Evolutionary conservation across 805 yeast species (phyloP).

Genomic region (Nakazawaea siamensis): DNA sequence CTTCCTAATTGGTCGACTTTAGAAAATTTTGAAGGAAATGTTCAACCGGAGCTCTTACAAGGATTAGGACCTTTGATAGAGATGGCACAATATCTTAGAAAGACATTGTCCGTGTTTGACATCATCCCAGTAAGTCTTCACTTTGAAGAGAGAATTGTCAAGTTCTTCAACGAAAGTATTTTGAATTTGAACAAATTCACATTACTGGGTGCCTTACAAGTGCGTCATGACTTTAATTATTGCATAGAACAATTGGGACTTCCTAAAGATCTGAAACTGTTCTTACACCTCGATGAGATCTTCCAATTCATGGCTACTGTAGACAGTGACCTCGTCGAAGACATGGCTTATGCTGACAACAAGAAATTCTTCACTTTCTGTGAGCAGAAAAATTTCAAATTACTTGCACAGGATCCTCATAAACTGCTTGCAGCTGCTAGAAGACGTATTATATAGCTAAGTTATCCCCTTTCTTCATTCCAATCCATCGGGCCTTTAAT

Average conservation of each 20-base stretch:
- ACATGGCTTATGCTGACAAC: neutral
- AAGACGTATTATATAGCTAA: no score
- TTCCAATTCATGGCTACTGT: slow-evolving; percentile 1
- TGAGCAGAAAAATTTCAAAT: neutral
- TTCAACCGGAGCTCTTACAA: slow-evolving; percentile 2
- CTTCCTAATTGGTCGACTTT: slow-evolving; percentile 19
- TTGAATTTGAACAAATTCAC: slow-evolving; percentile 9
- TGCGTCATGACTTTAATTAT: slow-evolving; percentile 4
- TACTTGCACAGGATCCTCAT: neutral
- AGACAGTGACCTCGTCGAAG: neutral
- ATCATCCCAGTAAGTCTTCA: slow-evolving; percentile 1
- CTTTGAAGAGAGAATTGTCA: slow-evolving; percentile 8
- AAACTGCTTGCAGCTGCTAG: slow-evolving; percentile 5
- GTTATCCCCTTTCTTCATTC: no score
- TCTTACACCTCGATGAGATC: neutral
- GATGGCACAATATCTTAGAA: neutral
- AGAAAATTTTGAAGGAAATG: neutral
- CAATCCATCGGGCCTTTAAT: no score
- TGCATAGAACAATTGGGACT: slow-evolving; percentile 2
- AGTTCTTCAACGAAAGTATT: slow-evolving; percentile 9
- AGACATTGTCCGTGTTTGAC: slow-evolving; percentile 7
- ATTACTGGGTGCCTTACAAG: slow-evolving; percentile 1
- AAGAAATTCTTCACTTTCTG: neutral
- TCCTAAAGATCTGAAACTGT: neutral
- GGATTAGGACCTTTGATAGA: neutral